These are phyloP conservation scores for Lupinus albus DNA, from an alignment of 306 rosid genomes.

Conservation along the genomic window DNA sequence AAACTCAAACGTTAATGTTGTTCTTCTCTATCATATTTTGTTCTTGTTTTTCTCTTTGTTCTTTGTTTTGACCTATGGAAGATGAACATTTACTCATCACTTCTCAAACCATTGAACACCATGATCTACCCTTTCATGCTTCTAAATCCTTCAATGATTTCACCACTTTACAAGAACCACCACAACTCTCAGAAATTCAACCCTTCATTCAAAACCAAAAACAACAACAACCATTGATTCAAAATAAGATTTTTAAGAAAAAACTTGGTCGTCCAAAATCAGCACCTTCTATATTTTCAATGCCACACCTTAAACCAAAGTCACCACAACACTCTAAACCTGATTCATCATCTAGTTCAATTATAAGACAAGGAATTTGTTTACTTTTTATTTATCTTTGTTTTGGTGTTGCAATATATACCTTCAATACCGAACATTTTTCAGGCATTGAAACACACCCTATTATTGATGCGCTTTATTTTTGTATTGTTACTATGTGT, in stretches of 20 bases:
- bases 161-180: slow-evolving; percentile 24
- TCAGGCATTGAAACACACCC: slow-evolving; percentile 76
- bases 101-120: slow-evolving; percentile 34
- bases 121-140: slow-evolving; percentile 39
- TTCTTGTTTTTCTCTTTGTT: too few species aligned
- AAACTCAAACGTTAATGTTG: not conserved
- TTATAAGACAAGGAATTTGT: slow-evolving; percentile 63
- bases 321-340: slow-evolving; percentile 54
- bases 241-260: slow-evolving; percentile 20
- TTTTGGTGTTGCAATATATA: slow-evolving; percentile 67
- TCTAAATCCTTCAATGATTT: slow-evolving; percentile 51
- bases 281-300: slow-evolving; percentile 69
- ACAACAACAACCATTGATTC: not conserved
- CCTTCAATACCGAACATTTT: slow-evolving; percentile 60
- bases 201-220: slow-evolving; percentile 18
- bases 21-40: not conserved
- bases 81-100: slow-evolving; percentile 51
- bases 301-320: slow-evolving; percentile 51
- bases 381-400: slow-evolving; percentile 60
- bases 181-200: slow-evolving; percentile 36
- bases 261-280: slow-evolving; percentile 71
- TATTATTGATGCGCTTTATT: slow-evolving; percentile 76
- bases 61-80: slow-evolving; percentile 48
- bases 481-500: slow-evolving; percentile 82
- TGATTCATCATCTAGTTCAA: slow-evolving; percentile 51